These are phyloP conservation scores for Thielaviopsis musarum DNA, from an alignment of 2,329 filamentous ascomycete genomes.

Conservation along the genomic window DNA sequence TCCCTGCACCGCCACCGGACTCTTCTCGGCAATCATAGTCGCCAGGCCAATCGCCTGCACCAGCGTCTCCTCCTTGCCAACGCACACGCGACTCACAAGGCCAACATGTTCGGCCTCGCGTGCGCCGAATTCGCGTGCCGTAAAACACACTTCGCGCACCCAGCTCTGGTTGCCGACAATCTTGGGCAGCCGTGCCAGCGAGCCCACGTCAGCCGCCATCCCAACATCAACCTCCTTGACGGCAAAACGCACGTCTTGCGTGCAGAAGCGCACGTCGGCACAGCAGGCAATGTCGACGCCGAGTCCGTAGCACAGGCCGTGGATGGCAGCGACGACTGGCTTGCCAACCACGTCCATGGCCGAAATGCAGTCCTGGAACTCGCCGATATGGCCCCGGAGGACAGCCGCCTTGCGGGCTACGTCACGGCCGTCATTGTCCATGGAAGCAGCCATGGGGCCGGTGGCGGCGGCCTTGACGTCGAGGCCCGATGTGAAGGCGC, in stretches of 20 bases:
- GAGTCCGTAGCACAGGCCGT: conserved; percentile 62
- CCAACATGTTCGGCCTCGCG: conserved; percentile 54
- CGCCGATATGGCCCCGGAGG: conserved; percentile 51
- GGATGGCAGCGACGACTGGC: conserved; percentile 68
- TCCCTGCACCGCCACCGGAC: conserved; percentile 70
- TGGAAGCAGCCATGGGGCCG: conserved; percentile 23
- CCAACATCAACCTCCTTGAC: conserved; percentile 77
- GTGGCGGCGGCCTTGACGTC: conserved; percentile 58
- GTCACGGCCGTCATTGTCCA: conserved; percentile 26
- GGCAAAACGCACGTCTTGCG: conserved; percentile 41
- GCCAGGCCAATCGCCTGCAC: conserved; percentile 47
- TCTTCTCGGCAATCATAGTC: conserved; percentile 55
- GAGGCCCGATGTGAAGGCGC: conserved; percentile 72
- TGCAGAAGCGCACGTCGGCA: conserved; percentile 53
- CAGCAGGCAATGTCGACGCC: conserved; percentile 58
- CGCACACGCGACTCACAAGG: conserved; percentile 49
- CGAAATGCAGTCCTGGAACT: conserved; percentile 66
- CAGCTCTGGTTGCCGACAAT: conserved; percentile 53
- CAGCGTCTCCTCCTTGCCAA: conserved; percentile 46
- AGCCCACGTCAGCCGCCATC: conserved; percentile 64
- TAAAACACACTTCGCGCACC: conserved; percentile 64
- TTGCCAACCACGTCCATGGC: conserved; percentile 79
- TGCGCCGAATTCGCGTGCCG: conserved; percentile 51
- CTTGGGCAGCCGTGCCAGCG: conserved; percentile 56
- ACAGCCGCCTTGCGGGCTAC: conserved; percentile 43